Conservation (phyloP, 768 basidiomycete species). For the Phanerochaete sordida region DNA sequence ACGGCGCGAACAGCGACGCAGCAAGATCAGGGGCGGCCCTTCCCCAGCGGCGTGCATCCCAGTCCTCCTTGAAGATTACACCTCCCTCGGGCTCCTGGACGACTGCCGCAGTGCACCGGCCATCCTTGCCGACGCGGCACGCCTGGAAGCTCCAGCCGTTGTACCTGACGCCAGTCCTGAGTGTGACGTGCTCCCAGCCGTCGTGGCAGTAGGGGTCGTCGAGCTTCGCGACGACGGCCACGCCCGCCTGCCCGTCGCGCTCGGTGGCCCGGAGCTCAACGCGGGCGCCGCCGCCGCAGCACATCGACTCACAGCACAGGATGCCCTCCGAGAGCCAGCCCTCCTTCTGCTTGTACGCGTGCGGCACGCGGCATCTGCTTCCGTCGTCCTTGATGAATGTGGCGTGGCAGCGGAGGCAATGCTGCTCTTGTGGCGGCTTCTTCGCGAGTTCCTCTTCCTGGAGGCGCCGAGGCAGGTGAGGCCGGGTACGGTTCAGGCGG, state of each 20-base stretch:
- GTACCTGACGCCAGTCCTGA: neutral
- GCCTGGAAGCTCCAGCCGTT: neutral
- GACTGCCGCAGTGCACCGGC: neutral
- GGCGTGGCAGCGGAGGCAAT: neutral
- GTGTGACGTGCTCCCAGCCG: too few species aligned
- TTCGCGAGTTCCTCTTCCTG: neutral
- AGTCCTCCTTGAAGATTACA: neutral
- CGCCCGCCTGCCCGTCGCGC: too few species aligned
- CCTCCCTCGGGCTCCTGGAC: neutral
- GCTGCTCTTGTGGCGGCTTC: neutral
- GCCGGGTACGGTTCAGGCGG: neutral
- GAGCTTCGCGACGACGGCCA: too few species aligned
- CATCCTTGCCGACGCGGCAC: neutral
- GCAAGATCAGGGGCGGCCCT: neutral
- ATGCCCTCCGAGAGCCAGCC: neutral
- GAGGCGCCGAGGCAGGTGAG: neutral
- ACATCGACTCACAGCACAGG: neutral
- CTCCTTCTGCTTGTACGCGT: neutral
- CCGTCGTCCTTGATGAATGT: neutral
- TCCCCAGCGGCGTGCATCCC: neutral
- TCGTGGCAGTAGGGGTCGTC: too few species aligned
- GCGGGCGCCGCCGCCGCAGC: neutral
- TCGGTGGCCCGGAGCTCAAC: neutral
- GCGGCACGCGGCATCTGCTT: neutral
- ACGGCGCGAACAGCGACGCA: neutral